A percentile compares a stretch with the other conserved stretches of the same genome.
These are phyloP conservation scores for Yamadazyma sp. DNA, from an alignment of 805 yeast genomes.

Conservation along the genomic window DNA sequence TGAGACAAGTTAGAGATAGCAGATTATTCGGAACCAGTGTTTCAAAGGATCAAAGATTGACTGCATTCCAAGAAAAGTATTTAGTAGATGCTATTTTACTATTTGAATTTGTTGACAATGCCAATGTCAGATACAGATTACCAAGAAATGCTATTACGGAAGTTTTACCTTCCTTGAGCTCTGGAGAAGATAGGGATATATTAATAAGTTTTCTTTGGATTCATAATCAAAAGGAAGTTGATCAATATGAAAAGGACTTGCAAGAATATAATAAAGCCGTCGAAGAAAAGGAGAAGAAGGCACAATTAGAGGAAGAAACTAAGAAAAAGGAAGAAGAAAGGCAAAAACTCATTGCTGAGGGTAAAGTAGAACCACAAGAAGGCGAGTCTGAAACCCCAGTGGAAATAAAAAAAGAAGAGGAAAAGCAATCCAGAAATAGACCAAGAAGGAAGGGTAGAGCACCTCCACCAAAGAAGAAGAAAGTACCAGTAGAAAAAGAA, in stretches of 20 bases:
- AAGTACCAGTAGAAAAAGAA: slow-evolving; percentile 15
- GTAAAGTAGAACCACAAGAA: slow-evolving; percentile 18
- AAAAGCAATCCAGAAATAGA: neutral
- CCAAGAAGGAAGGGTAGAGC: slow-evolving; percentile 12
- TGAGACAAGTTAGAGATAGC: slow-evolving; percentile 18
- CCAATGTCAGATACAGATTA: slow-evolving; percentile 66
- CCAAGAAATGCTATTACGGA: slow-evolving; percentile 81
- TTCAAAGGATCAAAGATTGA: slow-evolving; percentile 54
- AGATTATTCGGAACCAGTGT: slow-evolving; percentile 14
- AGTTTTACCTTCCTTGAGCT: slow-evolving; percentile 29
- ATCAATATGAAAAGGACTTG: slow-evolving; percentile 39
- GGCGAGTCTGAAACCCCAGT: slow-evolving; percentile 15
- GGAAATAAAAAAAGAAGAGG: slow-evolving; percentile 2
- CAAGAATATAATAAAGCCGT: slow-evolving; percentile 26
- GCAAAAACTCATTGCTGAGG: slow-evolving; percentile 12
- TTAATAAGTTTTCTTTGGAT: slow-evolving; percentile 48
- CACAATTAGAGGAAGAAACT: slow-evolving; percentile 21
- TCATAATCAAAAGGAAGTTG: slow-evolving; percentile 50
- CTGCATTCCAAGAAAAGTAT: slow-evolving; percentile 76
- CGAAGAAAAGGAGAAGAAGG: slow-evolving; percentile 26
- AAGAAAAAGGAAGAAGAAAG: slow-evolving; percentile 24
- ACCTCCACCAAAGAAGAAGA: slow-evolving; percentile 16
- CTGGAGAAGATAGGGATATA: slow-evolving; percentile 35
- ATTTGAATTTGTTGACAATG: slow-evolving; percentile 80
- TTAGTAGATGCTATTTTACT: slow-evolving; percentile 67